A percentile compares a stretch with the other conserved stretches of the same genome.
phyloP scores from a whole-genome alignment of 306 rosid genomes.

The Dryas octopetala region DNA sequence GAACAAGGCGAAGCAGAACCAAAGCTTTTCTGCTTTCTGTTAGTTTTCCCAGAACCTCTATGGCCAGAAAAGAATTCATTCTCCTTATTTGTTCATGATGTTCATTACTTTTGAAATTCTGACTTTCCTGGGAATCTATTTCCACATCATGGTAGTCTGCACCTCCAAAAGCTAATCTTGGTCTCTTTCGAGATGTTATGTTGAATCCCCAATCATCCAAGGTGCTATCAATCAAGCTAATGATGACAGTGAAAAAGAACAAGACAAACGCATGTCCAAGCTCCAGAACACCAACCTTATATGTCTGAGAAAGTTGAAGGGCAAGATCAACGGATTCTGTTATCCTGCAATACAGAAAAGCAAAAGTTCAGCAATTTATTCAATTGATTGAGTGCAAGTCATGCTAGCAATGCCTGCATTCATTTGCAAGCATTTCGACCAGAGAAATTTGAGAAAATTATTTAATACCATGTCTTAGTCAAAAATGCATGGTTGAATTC shows the following conservation, averaged over 20 bases:
- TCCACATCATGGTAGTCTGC: constrained; percentile 32
- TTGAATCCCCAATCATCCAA: constrained; percentile 60
- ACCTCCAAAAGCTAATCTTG: constrained; percentile 36
- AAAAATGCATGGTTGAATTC: not conserved
- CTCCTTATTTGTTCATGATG: constrained; percentile 45
- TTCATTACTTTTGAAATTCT: constrained; percentile 31
- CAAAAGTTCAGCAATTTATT: constrained; percentile 17
- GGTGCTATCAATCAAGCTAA: constrained; percentile 53
- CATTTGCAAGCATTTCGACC: not conserved
- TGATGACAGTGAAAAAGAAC: constrained; percentile 48
- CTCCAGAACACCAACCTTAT: constrained; percentile 42
- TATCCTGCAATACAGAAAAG: constrained; percentile 49
- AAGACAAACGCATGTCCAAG: constrained; percentile 61
- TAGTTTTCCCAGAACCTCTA: constrained; percentile 65
- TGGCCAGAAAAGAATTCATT: constrained; percentile 51
- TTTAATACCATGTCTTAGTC: not conserved
- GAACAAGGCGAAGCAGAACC: constrained; percentile 64
- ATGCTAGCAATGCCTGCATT: not conserved
- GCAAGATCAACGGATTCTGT: constrained; percentile 47
- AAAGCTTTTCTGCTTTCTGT: constrained; percentile 61
- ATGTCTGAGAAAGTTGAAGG: constrained; percentile 58
- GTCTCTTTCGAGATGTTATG: constrained; percentile 32
- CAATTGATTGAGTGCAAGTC: constrained; percentile 1
- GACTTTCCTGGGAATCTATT: constrained; percentile 40
- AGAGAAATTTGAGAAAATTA: constrained; percentile 1